Conservation (phyloP, 1,284 basidiomycete species). For the Heterobasidion parviporum region DNA sequence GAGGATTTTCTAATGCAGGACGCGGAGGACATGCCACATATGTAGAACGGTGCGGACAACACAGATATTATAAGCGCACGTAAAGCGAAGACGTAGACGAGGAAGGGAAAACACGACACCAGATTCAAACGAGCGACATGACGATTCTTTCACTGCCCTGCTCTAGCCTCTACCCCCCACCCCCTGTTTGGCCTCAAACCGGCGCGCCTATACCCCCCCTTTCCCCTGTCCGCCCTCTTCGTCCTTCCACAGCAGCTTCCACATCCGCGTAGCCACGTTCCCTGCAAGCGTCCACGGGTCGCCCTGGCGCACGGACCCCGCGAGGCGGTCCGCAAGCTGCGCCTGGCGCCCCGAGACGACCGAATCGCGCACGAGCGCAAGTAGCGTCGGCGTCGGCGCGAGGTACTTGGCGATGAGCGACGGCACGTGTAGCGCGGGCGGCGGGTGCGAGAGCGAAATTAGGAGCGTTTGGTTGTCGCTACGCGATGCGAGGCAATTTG, state of each 20-base stretch:
- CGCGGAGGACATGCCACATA: not conserved
- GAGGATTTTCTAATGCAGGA: not conserved
- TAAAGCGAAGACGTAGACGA: not conserved
- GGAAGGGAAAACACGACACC: not conserved
- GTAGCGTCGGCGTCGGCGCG: conserved; percentile 19
- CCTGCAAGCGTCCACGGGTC: conserved; percentile 22
- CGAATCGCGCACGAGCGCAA: conserved; percentile 17
- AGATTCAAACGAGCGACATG: not conserved
- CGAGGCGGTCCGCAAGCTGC: conserved; percentile 18
- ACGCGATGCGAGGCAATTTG: not conserved
- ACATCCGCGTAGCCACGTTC: conserved; percentile 19
- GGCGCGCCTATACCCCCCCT: not conserved
- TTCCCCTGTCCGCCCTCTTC: conserved; percentile 2
- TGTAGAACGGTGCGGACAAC: not conserved
- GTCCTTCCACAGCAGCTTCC: conserved; percentile 13
- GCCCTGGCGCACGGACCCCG: conserved; percentile 21
- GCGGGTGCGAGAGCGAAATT: conserved; percentile 15
- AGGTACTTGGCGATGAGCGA: conserved; percentile 18
- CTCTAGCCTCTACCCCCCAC: not conserved
- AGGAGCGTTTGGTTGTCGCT: conserved; percentile 16
- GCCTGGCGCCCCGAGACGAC: conserved; percentile 18
- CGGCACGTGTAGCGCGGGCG: conserved; percentile 11
- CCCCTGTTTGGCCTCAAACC: not conserved
- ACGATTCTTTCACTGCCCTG: not conserved
- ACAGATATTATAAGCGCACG: not conserved